Evolutionary conservation across 2,329 filamentous ascomycete species (phyloP), one percentile per base, ranked within the genome.

Genomic region (Knoxdaviesia capensis): DNA sequence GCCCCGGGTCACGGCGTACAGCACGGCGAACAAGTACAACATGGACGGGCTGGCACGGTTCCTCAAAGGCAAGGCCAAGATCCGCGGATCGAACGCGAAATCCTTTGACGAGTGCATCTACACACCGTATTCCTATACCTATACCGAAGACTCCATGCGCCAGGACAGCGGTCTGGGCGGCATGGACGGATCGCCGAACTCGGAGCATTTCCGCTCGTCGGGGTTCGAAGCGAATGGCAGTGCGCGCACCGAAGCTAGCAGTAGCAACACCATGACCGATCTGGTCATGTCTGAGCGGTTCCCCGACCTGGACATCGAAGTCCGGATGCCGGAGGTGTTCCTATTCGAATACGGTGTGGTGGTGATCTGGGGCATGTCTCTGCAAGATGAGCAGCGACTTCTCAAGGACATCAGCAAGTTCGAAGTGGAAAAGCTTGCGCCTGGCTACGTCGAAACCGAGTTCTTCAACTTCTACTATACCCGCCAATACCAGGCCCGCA

Each of bases 401-500:
- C 65, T 98, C 10, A 90, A 90, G 51, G 88, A 98, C 52, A 81
- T 98, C 47, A 75, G 84, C 44, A 94, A 90, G 54, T 98, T 96
- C 51, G 90, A 94, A 58, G 72, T 77, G 36, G 88, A 94, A 55
- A 94, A 94, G 58, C 69, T 96, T 40, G 77, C 77, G 30, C 74
- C 80, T 7, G 87, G 93, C 54, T 85, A 94, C 51, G 78, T 94
- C 31, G 88, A 98, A 62, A 84, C 86, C 39, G 90, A 98, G 59
- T 85, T 88, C 54, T 98, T 98, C 69, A 98, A 98, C 58, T 98
- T 96, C 59, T 98, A 98, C 65, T 96, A 98, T 63, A 96, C 90
- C 3, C 74, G 82, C 52, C 88, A 96, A 56, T 98, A 98, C 57
- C 92, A 98, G 61, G 85, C 90, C 28, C 80, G 90, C 41, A 98